These are phyloP conservation scores for Mucor plumbeus DNA, from an alignment of 371 early-diverging fungal species.

Conservation along the genomic window DNA sequence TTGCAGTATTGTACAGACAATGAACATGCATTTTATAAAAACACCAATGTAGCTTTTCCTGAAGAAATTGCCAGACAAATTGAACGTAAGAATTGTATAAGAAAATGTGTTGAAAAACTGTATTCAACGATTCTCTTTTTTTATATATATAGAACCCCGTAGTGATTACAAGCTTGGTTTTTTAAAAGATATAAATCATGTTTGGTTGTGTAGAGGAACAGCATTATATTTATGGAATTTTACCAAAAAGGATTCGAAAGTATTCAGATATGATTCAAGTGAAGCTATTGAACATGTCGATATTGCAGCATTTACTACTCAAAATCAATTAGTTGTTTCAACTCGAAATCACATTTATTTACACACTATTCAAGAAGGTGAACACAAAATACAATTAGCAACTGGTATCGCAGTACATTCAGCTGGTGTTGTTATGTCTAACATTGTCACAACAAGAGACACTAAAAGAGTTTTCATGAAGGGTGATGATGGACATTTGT, in stretches of 20 bases:
- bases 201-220: constrained; percentile 16
- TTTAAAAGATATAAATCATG: constrained; percentile 8
- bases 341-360: constrained; percentile 19
- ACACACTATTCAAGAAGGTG: constrained; percentile 8
- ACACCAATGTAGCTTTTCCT: not conserved
- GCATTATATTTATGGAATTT: constrained; percentile 24
- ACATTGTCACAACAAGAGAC: constrained; percentile 36
- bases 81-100: not conserved
- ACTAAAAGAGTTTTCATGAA: constrained; percentile 84
- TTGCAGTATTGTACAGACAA: not conserved
- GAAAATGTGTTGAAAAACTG: too few species aligned
- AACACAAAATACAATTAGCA: constrained; percentile 1
- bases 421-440: constrained; percentile 13
- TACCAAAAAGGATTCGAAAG: not conserved
- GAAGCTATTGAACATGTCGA: constrained; percentile 23
- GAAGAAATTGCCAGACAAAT: not conserved
- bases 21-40: not conserved
- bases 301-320: not conserved
- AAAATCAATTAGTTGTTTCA: constrained; percentile 13
- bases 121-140: too few species aligned
- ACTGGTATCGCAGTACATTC: not conserved
- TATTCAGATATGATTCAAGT: constrained; percentile 20
- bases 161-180: constrained; percentile 20
- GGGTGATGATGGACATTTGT: constrained; percentile 85
- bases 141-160: not conserved